Base-by-base conservation (phyloP, 129 eudicot genomes). In the Rutidosis leptorrhynchoides region DNA sequence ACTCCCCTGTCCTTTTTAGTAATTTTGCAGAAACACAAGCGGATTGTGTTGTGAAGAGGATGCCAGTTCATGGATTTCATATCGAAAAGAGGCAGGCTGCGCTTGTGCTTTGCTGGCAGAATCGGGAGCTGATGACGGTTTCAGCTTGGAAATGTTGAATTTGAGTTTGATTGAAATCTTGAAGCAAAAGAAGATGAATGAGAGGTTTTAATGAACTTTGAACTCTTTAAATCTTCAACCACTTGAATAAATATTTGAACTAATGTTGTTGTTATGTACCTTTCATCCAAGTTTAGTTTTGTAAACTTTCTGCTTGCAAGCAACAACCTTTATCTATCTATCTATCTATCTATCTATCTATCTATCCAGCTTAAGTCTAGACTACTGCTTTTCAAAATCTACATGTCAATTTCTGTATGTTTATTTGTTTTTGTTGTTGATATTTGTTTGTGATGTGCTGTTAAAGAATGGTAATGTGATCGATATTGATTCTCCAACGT, bases 141-240 rank as follows among this genome's bases (percentile, higher is more conserved):
- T 84, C 87, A 0, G 85, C 85, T 40, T 87, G 95, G 95, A 87
- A 74, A 66, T 86, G 87, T 62, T 87, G 87, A 71, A 30, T 32
- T 24, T 48, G 75, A 74, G 22, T 27, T n/a, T n/a, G 32, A 40
- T n/a, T 52, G 15, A 54, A 57, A 20, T 70, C 33, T 69, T 25
- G 52, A 68, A 77, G 64, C 77, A 65, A n/a, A n/a, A 75, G 80
- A 68, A 64, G 77, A 65, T 52, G 12, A 27, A 27, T 29, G 72
- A 60, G 79, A 79, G 71, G 85, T 83, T 61, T 64, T 70, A 48
- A 59, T 65, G 54, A 69, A 77, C 69, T 68, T 28, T 73, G 32
- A 68, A 69, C 64, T 58, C 63, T 63, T n/a, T 67, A 61, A 64
- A 48, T 79, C 70, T 20, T 40, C 65, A 64, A 59, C 28, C 51